Percentiles rank a stretch among this genome's conserved stretches.
Conservation (phyloP, 208 protist species). For the Lotmaria passim region DNA sequence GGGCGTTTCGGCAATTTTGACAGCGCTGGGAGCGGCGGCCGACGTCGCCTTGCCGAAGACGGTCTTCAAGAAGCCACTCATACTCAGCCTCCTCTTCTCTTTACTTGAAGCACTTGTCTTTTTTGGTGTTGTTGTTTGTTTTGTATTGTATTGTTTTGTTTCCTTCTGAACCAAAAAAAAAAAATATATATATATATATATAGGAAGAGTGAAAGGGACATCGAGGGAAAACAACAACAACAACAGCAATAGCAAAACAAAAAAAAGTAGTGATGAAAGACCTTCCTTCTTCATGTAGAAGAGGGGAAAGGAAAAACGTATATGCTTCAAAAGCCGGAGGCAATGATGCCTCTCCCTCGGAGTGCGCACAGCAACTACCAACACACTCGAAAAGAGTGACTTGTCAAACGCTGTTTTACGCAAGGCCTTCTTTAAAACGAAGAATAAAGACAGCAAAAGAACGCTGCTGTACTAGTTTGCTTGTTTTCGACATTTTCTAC, state of each 20-base stretch:
- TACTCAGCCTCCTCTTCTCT: background rate
- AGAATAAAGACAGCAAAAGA: too few species aligned
- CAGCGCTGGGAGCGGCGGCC: background rate
- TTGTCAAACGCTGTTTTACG: too few species aligned
- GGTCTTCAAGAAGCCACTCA: slow-evolving; percentile 38
- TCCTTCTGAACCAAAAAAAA: background rate
- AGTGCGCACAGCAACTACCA: too few species aligned
- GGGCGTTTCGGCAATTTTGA: slow-evolving; percentile 32
- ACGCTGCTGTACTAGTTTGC: too few species aligned
- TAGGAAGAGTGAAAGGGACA: background rate
- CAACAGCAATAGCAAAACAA: slow-evolving; percentile 7
- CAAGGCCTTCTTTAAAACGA: too few species aligned
- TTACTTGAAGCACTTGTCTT: too few species aligned
- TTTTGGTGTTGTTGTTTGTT: background rate
- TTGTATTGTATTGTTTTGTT: background rate
- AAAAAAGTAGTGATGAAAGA: too few species aligned
- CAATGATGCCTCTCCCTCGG: too few species aligned
- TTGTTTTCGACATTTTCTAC: too few species aligned
- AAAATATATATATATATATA: slow-evolving; percentile 2
- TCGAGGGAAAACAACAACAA: slow-evolving; percentile 17
- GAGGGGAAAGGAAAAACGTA: too few species aligned
- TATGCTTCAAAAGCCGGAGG: too few species aligned
- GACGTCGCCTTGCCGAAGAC: slow-evolving; percentile 28
- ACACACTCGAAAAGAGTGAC: too few species aligned
- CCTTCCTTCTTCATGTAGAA: background rate